phyloP scores from a whole-genome alignment of 2,329 filamentous ascomycete genomes.

The Exutisphaerella laricina region DNA sequence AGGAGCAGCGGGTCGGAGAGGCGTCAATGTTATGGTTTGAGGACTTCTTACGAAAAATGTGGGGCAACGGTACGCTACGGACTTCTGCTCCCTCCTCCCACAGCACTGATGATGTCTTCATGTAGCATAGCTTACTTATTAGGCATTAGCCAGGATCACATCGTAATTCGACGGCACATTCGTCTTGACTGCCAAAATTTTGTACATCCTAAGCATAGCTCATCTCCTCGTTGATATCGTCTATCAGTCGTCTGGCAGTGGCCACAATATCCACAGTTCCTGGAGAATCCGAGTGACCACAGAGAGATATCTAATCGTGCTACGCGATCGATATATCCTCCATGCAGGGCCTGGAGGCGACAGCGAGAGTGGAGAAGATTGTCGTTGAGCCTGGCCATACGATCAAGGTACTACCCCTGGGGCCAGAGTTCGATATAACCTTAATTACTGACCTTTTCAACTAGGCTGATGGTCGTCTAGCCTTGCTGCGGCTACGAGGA shows the following conservation, averaged over 20 bases:
- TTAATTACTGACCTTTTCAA: not conserved
- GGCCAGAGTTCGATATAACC: not conserved
- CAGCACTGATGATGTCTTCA: not conserved
- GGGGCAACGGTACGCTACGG: too few relatives aligned
- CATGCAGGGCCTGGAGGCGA: constrained; percentile 28
- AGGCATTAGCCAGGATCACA: too few relatives aligned
- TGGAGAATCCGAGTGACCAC: constrained; percentile 43
- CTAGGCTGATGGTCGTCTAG: not conserved
- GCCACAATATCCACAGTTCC: constrained; percentile 42
- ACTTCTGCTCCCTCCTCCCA: not conserved
- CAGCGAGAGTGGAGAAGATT: constrained; percentile 37
- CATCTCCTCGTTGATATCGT: constrained; percentile 36
- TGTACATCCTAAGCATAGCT: constrained; percentile 15
- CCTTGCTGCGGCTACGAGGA: not conserved
- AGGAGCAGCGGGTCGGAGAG: constrained; percentile 10
- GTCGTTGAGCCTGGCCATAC: constrained; percentile 36
- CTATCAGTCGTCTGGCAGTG: constrained; percentile 37
- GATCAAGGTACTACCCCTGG: not conserved
- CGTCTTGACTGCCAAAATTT: not conserved
- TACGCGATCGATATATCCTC: constrained; percentile 43
- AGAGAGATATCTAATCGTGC: constrained; percentile 38
- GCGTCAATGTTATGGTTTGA: constrained; percentile 10
- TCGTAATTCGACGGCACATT: too few relatives aligned
- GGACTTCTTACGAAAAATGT: too few relatives aligned
- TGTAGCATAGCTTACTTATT: too few relatives aligned